phyloP scores from a whole-genome alignment of 345 rosid species.

The Melastoma malabathricum region DNA sequence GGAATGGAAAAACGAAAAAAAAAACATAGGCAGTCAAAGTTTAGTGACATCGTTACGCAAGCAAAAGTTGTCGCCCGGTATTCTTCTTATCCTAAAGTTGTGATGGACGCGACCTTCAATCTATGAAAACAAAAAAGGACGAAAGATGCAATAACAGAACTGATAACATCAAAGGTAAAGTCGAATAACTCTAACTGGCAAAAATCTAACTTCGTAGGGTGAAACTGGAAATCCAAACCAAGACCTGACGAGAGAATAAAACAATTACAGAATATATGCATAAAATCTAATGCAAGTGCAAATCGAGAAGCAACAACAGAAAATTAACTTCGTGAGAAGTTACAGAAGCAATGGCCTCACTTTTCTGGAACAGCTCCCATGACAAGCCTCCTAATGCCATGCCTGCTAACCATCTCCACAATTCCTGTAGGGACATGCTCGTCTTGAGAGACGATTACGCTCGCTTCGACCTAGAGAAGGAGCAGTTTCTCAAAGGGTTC shows the following conservation, averaged over 20 bases:
- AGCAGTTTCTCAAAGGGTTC: constrained; percentile 7
- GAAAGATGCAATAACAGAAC: too few relatives aligned
- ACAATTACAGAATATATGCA: neutral
- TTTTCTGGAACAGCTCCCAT: constrained; percentile 43
- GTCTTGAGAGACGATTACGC: constrained; percentile 26
- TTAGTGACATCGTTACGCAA: too few relatives aligned
- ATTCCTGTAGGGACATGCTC: constrained; percentile 45
- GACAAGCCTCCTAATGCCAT: constrained; percentile 41
- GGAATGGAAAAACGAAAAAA: too few relatives aligned
- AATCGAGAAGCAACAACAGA: neutral
- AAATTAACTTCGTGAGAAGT: neutral
- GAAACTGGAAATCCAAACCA: too few relatives aligned
- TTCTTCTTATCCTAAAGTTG: too few relatives aligned
- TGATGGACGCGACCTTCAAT: neutral
- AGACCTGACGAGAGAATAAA: neutral
- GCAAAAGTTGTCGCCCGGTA: too few relatives aligned
- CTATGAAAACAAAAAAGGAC: neutral
- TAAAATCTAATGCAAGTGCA: neutral
- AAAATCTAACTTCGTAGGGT: too few relatives aligned
- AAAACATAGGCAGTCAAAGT: too few relatives aligned
- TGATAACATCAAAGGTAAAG: too few relatives aligned
- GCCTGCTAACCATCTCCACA: constrained; percentile 31
- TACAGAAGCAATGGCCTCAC: constrained; percentile 17
- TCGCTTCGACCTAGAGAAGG: constrained; percentile 34
- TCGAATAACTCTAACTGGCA: too few relatives aligned